Evolutionary conservation across 2,329 filamentous ascomycete genomes (phyloP).

Genomic region (Fusarium albosuccineum): DNA sequence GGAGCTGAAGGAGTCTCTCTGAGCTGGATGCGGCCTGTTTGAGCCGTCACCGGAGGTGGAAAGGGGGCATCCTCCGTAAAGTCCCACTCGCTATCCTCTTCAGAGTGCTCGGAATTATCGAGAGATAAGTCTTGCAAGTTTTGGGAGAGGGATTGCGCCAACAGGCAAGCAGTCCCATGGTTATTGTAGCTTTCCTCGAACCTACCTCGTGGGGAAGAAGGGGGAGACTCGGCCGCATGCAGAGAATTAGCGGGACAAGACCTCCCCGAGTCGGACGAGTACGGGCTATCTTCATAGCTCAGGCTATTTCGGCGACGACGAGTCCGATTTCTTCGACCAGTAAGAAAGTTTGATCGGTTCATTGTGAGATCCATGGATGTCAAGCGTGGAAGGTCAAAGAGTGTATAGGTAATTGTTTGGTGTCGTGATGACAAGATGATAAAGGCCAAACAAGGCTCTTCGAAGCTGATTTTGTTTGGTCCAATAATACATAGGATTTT

Average conservation of each 20-base stretch:
- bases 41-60: background rate
- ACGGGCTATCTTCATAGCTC: background rate
- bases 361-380: background rate
- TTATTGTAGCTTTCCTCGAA: background rate
- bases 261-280: background rate
- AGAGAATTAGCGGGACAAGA: background rate
- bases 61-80: background rate
- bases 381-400: background rate
- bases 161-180: background rate
- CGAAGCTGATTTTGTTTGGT: background rate
- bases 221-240: background rate
- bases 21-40: no score
- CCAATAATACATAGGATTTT: no score
- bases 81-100: slow-evolving; percentile 2
- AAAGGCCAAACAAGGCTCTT: background rate
- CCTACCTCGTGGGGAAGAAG: background rate
- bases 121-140: slow-evolving; percentile 3
- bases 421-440: background rate
- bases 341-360: background rate
- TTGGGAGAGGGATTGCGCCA: background rate
- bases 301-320: background rate
- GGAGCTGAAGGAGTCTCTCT: background rate
- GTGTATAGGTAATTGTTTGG: background rate
- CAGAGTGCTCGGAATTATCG: background rate
- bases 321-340: background rate